A percentile compares a stretch with the other conserved stretches of the same genome.
phyloP scores from a whole-genome alignment of 176 grass and related monocot species.

The Eragrostis nindensis region DNA sequence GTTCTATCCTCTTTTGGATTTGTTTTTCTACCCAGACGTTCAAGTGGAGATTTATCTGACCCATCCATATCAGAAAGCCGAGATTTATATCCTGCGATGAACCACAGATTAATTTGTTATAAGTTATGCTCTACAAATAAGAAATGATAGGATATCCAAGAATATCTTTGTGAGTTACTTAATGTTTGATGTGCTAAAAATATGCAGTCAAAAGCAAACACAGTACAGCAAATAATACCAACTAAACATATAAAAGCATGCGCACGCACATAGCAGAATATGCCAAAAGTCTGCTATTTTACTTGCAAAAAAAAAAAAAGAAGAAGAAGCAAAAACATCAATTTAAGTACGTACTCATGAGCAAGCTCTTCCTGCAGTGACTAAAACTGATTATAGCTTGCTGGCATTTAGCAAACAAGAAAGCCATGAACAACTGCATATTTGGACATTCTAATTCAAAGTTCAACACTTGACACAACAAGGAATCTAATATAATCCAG shows the following conservation, averaged over 20 bases:
- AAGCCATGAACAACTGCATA: slow-evolving; percentile 14
- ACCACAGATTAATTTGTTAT: slow-evolving; percentile 26
- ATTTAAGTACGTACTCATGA: slow-evolving; percentile 27
- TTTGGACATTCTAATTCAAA: background rate
- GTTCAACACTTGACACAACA: background rate
- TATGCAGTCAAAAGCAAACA: slow-evolving; percentile 23
- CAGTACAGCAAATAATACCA: background rate
- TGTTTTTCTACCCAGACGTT: slow-evolving; percentile 56
- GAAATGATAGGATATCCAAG: background rate
- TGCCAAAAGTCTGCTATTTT: slow-evolving; percentile 28
- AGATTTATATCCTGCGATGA: slow-evolving; percentile 67
- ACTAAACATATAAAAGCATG: slow-evolving; percentile 30
- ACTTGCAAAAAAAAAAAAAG: slow-evolving; percentile 6
- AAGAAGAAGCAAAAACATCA: too few relatives aligned
- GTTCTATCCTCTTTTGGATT: slow-evolving; percentile 57
- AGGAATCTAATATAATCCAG: background rate
- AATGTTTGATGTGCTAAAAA: slow-evolving; percentile 9
- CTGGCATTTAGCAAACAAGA: slow-evolving; percentile 3
- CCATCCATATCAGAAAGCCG: slow-evolving; percentile 55
- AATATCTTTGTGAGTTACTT: background rate
- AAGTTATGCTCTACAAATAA: background rate
- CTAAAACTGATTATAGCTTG: slow-evolving; percentile 20
- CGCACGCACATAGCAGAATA: slow-evolving; percentile 9
- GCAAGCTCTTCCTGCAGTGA: background rate
- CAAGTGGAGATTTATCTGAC: slow-evolving; percentile 47